Conservation (phyloP, 805 yeast genomes). For the Wickerhamiella galacta region DNA sequence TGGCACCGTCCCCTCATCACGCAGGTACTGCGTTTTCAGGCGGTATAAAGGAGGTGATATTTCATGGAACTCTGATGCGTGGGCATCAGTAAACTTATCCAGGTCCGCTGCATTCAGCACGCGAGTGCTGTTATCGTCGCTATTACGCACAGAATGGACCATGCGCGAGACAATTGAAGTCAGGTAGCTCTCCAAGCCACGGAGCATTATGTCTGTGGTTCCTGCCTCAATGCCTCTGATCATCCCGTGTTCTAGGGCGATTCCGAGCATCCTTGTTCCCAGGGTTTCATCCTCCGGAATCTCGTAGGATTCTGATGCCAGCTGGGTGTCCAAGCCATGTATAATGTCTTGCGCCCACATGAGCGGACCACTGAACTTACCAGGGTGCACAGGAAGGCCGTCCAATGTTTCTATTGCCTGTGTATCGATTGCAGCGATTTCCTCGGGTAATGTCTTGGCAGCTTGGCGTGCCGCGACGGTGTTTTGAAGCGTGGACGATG, state of each 20-base stretch:
- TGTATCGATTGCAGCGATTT: background rate
- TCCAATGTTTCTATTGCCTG: background rate
- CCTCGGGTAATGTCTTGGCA: too few species aligned
- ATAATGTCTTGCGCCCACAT: slow-evolving; percentile 89
- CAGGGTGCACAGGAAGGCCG: slow-evolving; percentile 16
- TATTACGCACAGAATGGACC: slow-evolving; percentile 30
- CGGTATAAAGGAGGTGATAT: slow-evolving; percentile 21
- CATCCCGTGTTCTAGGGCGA: slow-evolving; percentile 78
- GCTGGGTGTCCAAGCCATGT: slow-evolving; percentile 67
- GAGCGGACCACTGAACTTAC: slow-evolving; percentile 15
- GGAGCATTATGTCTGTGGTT: slow-evolving; percentile 54
- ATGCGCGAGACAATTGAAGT: slow-evolving; percentile 58
- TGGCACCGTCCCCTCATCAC: slow-evolving; percentile 21
- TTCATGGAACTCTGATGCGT: slow-evolving; percentile 24
- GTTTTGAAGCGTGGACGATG: too few species aligned
- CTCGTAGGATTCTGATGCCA: slow-evolving; percentile 61
- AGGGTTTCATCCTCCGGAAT: slow-evolving; percentile 65
- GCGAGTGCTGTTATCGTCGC: slow-evolving; percentile 17
- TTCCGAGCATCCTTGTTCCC: slow-evolving; percentile 54
- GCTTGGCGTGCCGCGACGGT: too few species aligned
- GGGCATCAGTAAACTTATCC: slow-evolving; percentile 18
- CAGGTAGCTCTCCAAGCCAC: slow-evolving; percentile 74
- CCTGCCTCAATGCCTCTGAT: slow-evolving; percentile 65
- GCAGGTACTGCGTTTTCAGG: slow-evolving; percentile 19
- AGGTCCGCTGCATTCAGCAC: slow-evolving; percentile 22